A percentile compares a stretch with the other conserved stretches of the same genome.
Evolutionary conservation across 2,329 filamentous ascomycete genomes (phyloP).

Genomic region (Neonectria magnoliae): DNA sequence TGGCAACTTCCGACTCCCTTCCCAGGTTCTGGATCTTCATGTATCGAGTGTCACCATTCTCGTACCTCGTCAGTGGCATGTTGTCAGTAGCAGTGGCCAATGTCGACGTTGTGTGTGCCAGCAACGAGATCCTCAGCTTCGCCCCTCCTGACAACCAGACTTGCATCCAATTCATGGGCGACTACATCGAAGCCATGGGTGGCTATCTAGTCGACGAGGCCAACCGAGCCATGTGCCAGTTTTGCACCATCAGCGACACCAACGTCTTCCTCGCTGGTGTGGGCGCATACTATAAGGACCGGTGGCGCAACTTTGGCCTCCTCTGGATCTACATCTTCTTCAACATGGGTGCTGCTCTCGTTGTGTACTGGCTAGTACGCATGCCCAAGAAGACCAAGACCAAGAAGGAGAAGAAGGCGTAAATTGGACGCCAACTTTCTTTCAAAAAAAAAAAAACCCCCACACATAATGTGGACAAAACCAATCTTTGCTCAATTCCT

Average conservation of each 20-base stretch:
- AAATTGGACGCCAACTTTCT: background rate
- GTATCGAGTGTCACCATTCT: constrained; percentile 83
- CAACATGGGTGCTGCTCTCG: constrained; percentile 65
- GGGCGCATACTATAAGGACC: constrained; percentile 63
- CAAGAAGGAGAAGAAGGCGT: constrained; percentile 47
- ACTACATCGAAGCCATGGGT: constrained; percentile 59
- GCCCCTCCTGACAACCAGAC: constrained; percentile 65
- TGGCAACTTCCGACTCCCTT: constrained; percentile 55
- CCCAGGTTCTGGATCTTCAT: constrained; percentile 61
- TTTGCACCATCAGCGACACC: constrained; percentile 62
- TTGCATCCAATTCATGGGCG: constrained; percentile 68
- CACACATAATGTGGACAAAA: background rate
- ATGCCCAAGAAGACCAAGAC: constrained; percentile 54
- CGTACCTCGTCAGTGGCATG: constrained; percentile 81
- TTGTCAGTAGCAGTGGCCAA: constrained; percentile 76
- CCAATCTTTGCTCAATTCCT: constrained; percentile 11
- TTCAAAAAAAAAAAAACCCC: background rate
- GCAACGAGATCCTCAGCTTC: constrained; percentile 75
- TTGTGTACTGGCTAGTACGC: constrained; percentile 66
- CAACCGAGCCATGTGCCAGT: constrained; percentile 65
- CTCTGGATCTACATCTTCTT: constrained; percentile 68
- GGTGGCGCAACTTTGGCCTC: constrained; percentile 77
- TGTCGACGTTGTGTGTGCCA: constrained; percentile 71
- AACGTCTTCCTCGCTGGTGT: constrained; percentile 62
- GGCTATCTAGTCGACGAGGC: constrained; percentile 63